phyloP scores from a whole-genome alignment of 2,329 filamentous ascomycete genomes.

The Xylariaceae sp. region DNA sequence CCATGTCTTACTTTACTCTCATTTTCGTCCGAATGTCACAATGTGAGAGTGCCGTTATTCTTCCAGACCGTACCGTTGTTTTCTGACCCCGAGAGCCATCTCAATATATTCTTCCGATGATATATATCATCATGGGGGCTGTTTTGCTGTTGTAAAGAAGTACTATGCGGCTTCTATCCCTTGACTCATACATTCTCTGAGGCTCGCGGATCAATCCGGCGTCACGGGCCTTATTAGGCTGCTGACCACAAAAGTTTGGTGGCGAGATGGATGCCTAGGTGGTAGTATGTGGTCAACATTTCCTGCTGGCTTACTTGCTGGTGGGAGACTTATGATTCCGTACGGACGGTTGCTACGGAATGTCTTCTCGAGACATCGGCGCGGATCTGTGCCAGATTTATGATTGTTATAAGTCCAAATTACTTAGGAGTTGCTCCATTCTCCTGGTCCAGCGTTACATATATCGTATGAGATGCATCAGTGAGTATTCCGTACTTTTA shows the following conservation, averaged over 20 bases:
- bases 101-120: too few relatives aligned
- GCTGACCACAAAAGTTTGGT: neutral
- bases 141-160: neutral
- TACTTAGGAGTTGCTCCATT: neutral
- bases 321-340: neutral
- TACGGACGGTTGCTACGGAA: neutral
- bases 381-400: neutral
- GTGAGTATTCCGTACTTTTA: neutral
- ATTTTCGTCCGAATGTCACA: too few relatives aligned
- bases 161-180: neutral
- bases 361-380: neutral
- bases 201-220: neutral
- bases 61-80: too few relatives aligned
- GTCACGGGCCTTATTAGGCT: neutral
- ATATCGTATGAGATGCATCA: neutral
- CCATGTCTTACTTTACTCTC: too few relatives aligned
- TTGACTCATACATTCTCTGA: neutral
- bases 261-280: neutral
- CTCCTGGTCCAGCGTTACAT: neutral
- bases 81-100: too few relatives aligned
- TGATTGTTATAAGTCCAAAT: neutral
- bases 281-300: neutral
- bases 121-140: too few relatives aligned
- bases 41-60: too few relatives aligned
- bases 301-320: neutral